A percentile compares a stretch with the other conserved stretches of the same genome.
phyloP scores from a whole-genome alignment of 2,329 filamentous ascomycete genomes.

The Biscogniauxia sp. region DNA sequence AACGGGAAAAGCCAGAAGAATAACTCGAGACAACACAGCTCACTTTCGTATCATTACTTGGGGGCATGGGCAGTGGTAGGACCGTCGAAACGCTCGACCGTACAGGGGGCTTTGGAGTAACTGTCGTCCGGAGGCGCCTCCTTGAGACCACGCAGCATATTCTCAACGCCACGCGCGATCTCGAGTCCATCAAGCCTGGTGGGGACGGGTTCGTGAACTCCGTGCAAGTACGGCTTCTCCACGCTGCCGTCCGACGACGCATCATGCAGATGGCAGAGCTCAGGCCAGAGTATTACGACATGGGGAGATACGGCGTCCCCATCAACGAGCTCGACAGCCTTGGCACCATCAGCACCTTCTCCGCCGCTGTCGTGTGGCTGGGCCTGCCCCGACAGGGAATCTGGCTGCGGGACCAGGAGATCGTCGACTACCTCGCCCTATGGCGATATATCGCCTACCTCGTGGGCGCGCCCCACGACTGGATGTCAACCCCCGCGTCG shows the following conservation, averaged over 20 bases:
- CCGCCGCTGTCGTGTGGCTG: slow-evolving; percentile 64
- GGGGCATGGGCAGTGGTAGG: slow-evolving; percentile 69
- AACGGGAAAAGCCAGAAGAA: not conserved
- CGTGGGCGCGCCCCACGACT: slow-evolving; percentile 64
- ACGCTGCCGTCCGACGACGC: slow-evolving; percentile 63
- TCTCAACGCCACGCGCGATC: slow-evolving; percentile 64
- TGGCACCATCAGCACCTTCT: slow-evolving; percentile 70
- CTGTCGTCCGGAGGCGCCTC: slow-evolving; percentile 61
- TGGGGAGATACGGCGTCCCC: slow-evolving; percentile 58
- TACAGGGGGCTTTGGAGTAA: slow-evolving; percentile 70
- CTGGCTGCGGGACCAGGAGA: slow-evolving; percentile 59
- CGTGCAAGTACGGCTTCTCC: slow-evolving; percentile 66
- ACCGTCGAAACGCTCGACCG: slow-evolving; percentile 72
- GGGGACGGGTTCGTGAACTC: slow-evolving; percentile 65
- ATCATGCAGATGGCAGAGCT: slow-evolving; percentile 59
- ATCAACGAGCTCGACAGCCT: slow-evolving; percentile 76
- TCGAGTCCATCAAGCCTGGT: slow-evolving; percentile 65
- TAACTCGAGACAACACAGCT: slow-evolving; percentile 18
- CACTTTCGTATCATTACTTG: slow-evolving; percentile 61
- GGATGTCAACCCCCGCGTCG: slow-evolving; percentile 53
- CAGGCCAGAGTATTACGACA: slow-evolving; percentile 60
- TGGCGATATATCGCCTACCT: slow-evolving; percentile 75
- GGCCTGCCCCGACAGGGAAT: slow-evolving; percentile 69
- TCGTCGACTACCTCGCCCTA: slow-evolving; percentile 67
- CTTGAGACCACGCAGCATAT: slow-evolving; percentile 74